A percentile compares a stretch with the other conserved stretches of the same genome.
Conservation (phyloP, 2,329 filamentous ascomycete species). For the Didymella segeticola region DNA sequence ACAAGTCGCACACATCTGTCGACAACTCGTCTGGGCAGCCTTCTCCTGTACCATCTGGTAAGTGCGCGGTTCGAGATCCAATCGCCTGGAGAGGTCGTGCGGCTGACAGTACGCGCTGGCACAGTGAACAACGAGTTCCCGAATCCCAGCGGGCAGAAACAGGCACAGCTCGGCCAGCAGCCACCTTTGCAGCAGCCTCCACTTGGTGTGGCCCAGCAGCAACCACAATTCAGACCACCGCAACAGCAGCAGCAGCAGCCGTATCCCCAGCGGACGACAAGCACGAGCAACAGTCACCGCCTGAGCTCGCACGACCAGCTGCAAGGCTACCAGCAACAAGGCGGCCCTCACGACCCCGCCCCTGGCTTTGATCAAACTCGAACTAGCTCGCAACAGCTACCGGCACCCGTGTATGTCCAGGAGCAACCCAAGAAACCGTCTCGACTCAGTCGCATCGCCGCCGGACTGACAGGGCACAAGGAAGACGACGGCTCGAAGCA, state of each 20-base stretch:
- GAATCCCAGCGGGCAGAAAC: slow-evolving; percentile 17
- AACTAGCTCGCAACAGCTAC: slow-evolving; percentile 6
- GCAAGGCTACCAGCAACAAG: slow-evolving; percentile 39
- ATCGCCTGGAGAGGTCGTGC: slow-evolving; percentile 28
- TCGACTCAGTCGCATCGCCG: slow-evolving; percentile 43
- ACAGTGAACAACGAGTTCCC: slow-evolving; percentile 44
- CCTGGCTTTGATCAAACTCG: slow-evolving; percentile 28
- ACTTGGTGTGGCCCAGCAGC: slow-evolving; percentile 17
- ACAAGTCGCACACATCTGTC: slow-evolving; percentile 48
- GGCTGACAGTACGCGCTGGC: slow-evolving; percentile 45
- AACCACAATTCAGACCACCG: slow-evolving; percentile 10
- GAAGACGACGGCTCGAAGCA: slow-evolving; percentile 40
- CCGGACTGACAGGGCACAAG: slow-evolving; percentile 38
- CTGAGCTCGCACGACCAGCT: slow-evolving; percentile 41
- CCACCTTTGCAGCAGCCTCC: slow-evolving; percentile 18
- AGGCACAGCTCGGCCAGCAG: slow-evolving; percentile 20
- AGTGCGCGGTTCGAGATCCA: slow-evolving; percentile 34
- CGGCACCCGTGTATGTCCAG: slow-evolving; percentile 21
- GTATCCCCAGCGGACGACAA: slow-evolving; percentile 39
- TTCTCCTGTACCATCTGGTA: slow-evolving; percentile 45
- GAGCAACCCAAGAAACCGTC: slow-evolving; percentile 39
- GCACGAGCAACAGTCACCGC: slow-evolving; percentile 42
- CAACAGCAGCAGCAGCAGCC: slow-evolving; percentile 25
- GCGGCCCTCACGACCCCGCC: slow-evolving; percentile 26
- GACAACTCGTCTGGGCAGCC: slow-evolving; percentile 44